Conservation (phyloP, 768 basidiomycete species). For the Tylopilus sp. region DNA sequence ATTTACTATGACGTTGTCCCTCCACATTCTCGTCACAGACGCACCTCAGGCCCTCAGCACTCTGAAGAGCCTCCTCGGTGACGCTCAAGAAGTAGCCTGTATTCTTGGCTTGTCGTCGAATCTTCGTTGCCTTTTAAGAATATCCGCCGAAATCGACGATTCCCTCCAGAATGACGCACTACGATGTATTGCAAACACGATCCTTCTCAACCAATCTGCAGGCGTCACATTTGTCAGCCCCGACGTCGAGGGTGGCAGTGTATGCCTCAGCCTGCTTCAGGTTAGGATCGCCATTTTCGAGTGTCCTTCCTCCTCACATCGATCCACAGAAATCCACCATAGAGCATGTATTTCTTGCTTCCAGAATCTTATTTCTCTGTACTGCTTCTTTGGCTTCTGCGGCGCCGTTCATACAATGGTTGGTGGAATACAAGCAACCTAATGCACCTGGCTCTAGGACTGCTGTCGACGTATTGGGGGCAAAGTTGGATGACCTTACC, state of each 20-base stretch:
- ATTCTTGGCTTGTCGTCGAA: conserved; percentile 54
- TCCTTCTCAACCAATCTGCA: conserved; percentile 64
- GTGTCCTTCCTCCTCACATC: conserved; percentile 4
- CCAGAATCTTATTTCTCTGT: conserved; percentile 72
- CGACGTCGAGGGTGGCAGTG: conserved; percentile 62
- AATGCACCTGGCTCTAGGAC: conserved; percentile 38
- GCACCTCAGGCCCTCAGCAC: conserved; percentile 63
- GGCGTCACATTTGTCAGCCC: conserved; percentile 53
- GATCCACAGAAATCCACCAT: conserved; percentile 53
- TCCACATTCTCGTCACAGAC: conserved; percentile 41
- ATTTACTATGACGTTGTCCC: not conserved
- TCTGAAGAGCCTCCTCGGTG: conserved; percentile 73
- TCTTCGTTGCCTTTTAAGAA: conserved; percentile 50
- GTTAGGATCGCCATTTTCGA: conserved; percentile 34
- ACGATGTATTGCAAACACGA: conserved; percentile 74
- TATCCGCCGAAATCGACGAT: conserved; percentile 53
- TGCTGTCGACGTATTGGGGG: conserved; percentile 58
- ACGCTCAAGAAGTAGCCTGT: conserved; percentile 63
- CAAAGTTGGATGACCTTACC: conserved; percentile 58
- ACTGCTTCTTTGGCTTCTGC: conserved; percentile 54
- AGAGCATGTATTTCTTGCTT: conserved; percentile 69
- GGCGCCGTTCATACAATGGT: conserved; percentile 43
- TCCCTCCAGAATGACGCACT: conserved; percentile 65
- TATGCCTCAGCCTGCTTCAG: conserved; percentile 55
- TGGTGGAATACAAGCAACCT: conserved; percentile 63